Percentiles rank a stretch among this genome's conserved stretches.
phyloP scores from a whole-genome alignment of 495 filamentous ascomycete species.

The Hypoxylon rickii region DNA sequence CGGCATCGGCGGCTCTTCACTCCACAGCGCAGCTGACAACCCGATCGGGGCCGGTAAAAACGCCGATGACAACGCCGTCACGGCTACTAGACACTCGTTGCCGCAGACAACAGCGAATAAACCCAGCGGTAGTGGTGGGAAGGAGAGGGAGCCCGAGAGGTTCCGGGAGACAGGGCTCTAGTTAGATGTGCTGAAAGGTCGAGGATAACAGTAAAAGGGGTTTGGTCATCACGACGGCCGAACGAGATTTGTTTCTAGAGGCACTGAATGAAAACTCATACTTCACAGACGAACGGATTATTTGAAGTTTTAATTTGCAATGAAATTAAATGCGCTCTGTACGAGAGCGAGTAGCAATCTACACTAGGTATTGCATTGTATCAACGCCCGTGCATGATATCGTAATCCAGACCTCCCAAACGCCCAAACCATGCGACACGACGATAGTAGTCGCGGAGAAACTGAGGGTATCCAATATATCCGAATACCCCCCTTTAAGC shows the following conservation, averaged over 20 bases:
- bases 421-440: constrained; percentile 30
- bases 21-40: constrained; percentile 33
- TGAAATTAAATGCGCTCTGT: neutral
- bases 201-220: too few relatives aligned
- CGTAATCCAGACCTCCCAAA: constrained; percentile 17
- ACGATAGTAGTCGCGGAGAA: constrained; percentile 5
- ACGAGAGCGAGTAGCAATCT: neutral
- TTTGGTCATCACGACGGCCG: too few relatives aligned
- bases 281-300: neutral
- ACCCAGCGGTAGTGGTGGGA: constrained; percentile 26
- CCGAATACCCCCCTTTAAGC: constrained; percentile 4
- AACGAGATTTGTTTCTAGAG: too few relatives aligned
- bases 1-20: constrained; percentile 21
- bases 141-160: constrained; percentile 21
- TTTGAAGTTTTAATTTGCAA: neutral
- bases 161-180: constrained; percentile 2
- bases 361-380: constrained; percentile 1
- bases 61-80: constrained; percentile 25
- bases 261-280: neutral
- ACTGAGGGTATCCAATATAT: neutral
- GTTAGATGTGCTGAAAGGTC: neutral
- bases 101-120: constrained; percentile 24
- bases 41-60: constrained; percentile 19
- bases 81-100: constrained; percentile 25
- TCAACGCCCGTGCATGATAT: constrained; percentile 6